A percentile compares a stretch with the other conserved stretches of the same genome.
Conservation (phyloP, 257 asterid genomes). For the Coffea eugenioides region DNA sequence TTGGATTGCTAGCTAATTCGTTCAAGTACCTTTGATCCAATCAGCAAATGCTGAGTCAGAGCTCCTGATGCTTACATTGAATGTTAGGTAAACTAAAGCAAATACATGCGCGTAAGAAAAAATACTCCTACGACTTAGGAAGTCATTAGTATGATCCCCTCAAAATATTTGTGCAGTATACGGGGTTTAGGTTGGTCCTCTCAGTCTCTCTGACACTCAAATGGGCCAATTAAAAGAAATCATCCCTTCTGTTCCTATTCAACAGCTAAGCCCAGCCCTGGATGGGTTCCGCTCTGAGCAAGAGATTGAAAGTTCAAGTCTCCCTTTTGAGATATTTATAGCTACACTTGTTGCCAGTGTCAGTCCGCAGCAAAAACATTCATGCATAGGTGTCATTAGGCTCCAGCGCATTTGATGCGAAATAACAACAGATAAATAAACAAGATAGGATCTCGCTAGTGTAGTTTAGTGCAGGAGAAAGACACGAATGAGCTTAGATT, state of each 20-base stretch:
- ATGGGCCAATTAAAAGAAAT: neutral
- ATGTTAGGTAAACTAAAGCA: neutral
- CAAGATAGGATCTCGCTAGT: neutral
- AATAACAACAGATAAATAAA: neutral
- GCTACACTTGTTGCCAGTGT: no score
- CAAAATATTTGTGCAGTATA: neutral
- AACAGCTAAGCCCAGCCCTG: neutral
- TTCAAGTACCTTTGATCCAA: neutral
- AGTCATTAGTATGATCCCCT: neutral
- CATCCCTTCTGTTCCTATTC: neutral
- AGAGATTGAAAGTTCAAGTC: no score
- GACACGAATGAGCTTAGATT: neutral
- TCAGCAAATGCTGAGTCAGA: neutral
- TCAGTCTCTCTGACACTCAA: neutral
- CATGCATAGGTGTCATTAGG: neutral
- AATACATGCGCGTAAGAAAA: neutral
- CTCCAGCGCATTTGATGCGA: neutral
- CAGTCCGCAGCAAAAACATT: no score
- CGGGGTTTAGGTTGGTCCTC: neutral
- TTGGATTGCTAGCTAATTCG: no score
- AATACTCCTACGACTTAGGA: neutral
- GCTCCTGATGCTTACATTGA: neutral
- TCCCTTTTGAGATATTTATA: no score
- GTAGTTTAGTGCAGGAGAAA: neutral
- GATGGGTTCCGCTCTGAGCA: no score